Conservation (phyloP, 768 basidiomycete genomes). For the Mycena amicta region DNA sequence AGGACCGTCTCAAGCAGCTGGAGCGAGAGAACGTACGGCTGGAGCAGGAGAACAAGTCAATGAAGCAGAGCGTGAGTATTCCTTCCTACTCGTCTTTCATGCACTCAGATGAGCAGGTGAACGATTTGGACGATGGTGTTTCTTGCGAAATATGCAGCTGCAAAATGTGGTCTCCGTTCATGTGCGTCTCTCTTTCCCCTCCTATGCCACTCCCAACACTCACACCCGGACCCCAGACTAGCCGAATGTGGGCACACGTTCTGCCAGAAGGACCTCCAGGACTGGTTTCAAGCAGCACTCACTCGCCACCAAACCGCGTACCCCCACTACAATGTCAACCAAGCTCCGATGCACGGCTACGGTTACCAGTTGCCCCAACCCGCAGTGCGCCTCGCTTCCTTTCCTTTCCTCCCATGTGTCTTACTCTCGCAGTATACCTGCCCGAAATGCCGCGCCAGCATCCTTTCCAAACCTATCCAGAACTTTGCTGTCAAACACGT, state of each 20-base stretch:
- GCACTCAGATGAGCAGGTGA: background rate
- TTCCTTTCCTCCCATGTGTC: background rate
- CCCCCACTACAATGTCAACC: conserved; percentile 15
- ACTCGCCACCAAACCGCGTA: conserved; percentile 14
- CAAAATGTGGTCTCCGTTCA: conserved; percentile 20
- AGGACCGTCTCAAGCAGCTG: conserved; percentile 7
- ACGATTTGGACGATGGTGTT: conserved; percentile 15
- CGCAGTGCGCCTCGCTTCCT: background rate
- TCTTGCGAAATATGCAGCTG: conserved; percentile 19
- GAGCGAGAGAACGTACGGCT: conserved; percentile 16
- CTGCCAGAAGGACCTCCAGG: conserved; percentile 16
- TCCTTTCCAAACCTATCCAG: conserved; percentile 15
- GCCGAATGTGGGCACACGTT: conserved; percentile 9
- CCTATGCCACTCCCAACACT: too few relatives aligned
- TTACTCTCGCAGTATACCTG: conserved; percentile 12
- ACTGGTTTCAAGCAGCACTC: conserved; percentile 16
- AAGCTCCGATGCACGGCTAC: background rate
- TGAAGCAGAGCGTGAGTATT: conserved; percentile 8
- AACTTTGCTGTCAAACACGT: conserved; percentile 18
- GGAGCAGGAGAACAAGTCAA: conserved; percentile 13
- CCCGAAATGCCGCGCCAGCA: conserved; percentile 19
- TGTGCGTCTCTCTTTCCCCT: conserved; percentile 1
- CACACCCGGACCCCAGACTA: background rate
- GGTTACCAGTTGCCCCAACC: conserved; percentile 9
- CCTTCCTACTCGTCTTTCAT: too few relatives aligned